Evolutionary conservation across 768 basidiomycete species (phyloP).

Genomic region (Lentinula lateritia): DNA sequence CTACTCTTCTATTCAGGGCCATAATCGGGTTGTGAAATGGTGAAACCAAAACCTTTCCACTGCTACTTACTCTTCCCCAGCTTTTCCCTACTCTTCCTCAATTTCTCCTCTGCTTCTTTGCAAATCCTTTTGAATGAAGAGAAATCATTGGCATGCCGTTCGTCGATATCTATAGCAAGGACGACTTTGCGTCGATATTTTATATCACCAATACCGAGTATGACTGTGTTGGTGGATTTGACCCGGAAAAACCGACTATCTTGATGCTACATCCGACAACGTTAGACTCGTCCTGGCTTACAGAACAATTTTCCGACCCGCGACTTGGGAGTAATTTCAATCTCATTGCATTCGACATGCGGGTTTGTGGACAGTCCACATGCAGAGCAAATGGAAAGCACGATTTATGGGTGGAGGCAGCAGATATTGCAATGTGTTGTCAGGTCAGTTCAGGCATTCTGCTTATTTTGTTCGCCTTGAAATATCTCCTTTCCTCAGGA

Average conservation of each 20-base stretch:
- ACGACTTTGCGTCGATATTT: slow-evolving; percentile 68
- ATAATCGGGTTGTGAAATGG: too few species aligned
- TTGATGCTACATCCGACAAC: slow-evolving; percentile 64
- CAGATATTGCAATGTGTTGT: slow-evolving; percentile 64
- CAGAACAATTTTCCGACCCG: slow-evolving; percentile 61
- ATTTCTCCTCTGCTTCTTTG: not conserved
- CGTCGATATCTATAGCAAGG: slow-evolving; percentile 55
- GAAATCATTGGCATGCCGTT: slow-evolving; percentile 46
- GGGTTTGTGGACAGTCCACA: slow-evolving; percentile 53
- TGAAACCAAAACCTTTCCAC: too few species aligned
- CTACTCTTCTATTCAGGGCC: not conserved
- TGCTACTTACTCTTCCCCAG: too few species aligned
- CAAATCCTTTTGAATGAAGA: not conserved
- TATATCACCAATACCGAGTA: slow-evolving; percentile 61
- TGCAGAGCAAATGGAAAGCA: slow-evolving; percentile 49
- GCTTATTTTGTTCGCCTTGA: not conserved
- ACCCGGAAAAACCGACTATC: slow-evolving; percentile 59
- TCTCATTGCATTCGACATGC: slow-evolving; percentile 71
- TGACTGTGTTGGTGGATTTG: slow-evolving; percentile 61
- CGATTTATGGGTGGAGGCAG: slow-evolving; percentile 77
- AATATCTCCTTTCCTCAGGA: slow-evolving; percentile 28
- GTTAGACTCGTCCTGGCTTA: slow-evolving; percentile 66
- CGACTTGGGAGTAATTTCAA: slow-evolving; percentile 56
- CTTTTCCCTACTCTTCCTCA: too few species aligned
- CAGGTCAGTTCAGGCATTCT: slow-evolving; percentile 31